Evolutionary conservation across 352 stramenopile genomes (phyloP), one percentile per base, ranked within the genome.

Genomic region (Pythium aristosporum): DNA sequence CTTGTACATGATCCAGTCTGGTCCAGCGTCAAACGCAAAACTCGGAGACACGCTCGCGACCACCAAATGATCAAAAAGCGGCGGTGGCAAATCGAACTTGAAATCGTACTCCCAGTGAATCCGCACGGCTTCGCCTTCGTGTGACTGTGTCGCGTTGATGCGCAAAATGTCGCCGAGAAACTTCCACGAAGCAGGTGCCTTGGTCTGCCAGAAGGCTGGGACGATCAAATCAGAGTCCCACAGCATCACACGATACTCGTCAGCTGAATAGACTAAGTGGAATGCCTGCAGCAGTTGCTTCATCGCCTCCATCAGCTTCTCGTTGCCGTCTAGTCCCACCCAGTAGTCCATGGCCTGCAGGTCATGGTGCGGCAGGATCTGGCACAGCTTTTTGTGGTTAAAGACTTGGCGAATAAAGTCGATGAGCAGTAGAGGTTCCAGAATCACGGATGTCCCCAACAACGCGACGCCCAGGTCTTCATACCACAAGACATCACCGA

Each of bases 401-500:
- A 63, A 20, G 16, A 63, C 23, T 21, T 58, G 46, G 2, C 48
- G 54, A 8, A 69, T 39, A 32, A 63, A 69, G 28, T 60, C 42
- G 39, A 69, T 69, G 2, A 69, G 11, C 5, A 63, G n/a, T 8
- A 51, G 28, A 16, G 62, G 54, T 43, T 59, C n/a, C 16, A 60
- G 30, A 37, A 69, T 56, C 3, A 69, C 41, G 1, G n/a, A 55
- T 4, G 48, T 13, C 4, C 36, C 7, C n/a, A 69, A 48, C 2
- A 42, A 16, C 1, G 28, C 48, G 18, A 48, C 39, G 28, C 42
- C 48, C 6, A 47, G 21, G n/a, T 58, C 44, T 20, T 61, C 53
- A 36, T 42, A 64, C 62, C 62, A 69, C 44, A 63, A 20, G 0
- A 69, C 18, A 9, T 69, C 54, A 11, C 62, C 54, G 0, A 69